Conservation (phyloP, 192 early-diverging fungal genomes). For the Irineochytrium annulatum region DNA sequence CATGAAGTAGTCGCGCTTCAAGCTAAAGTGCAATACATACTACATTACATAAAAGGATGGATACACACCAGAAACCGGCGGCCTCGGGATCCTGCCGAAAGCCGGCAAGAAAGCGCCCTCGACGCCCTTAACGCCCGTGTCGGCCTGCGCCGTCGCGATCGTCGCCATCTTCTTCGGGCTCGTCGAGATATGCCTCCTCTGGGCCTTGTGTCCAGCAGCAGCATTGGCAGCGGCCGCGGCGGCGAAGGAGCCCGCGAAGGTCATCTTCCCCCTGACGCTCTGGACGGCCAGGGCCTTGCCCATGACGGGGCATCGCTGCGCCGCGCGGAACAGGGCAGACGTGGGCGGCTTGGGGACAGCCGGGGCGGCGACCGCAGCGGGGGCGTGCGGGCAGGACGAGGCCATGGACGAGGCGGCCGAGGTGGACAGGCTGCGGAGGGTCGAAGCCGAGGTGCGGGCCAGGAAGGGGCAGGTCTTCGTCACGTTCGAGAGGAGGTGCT, state of each 20-base stretch:
- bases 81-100: too few species aligned
- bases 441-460: conserved; percentile 62
- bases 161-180: conserved; percentile 16
- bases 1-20: too few species aligned
- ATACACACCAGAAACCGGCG: too few species aligned
- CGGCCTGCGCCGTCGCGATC: too few species aligned
- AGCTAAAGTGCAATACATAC: too few species aligned
- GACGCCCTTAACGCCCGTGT: too few species aligned
- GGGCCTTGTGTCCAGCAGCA: neutral
- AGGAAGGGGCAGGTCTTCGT: conserved; percentile 67
- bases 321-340: conserved; percentile 50
- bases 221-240: neutral
- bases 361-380: conserved; percentile 14
- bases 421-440: conserved; percentile 58
- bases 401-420: conserved; percentile 36
- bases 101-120: too few species aligned
- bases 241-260: conserved; percentile 4
- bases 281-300: conserved; percentile 67
- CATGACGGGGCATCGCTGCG: conserved; percentile 78
- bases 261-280: conserved; percentile 29
- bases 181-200: neutral
- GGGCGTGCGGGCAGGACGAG: conserved; percentile 25
- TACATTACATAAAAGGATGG: too few species aligned
- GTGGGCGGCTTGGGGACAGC: neutral
- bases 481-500: conserved; percentile 25